Conservation (phyloP, 2,329 filamentous ascomycete genomes). For the Beauveria sp. region DNA sequence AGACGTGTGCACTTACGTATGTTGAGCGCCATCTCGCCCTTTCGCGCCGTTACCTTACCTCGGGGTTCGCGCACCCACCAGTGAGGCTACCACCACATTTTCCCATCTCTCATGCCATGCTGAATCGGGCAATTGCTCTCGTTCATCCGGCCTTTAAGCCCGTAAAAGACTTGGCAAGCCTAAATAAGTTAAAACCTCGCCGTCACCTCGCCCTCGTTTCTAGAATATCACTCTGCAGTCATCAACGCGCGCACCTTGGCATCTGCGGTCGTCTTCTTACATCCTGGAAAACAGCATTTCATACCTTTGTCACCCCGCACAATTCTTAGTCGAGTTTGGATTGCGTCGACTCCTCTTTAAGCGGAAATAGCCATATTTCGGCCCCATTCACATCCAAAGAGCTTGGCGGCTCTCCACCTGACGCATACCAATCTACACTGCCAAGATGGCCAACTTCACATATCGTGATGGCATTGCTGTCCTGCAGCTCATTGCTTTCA, state of each 20-base stretch:
- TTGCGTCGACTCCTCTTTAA: neutral
- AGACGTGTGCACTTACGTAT: conserved; percentile 2
- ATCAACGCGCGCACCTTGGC: neutral
- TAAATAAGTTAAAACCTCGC: neutral
- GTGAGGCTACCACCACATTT: neutral
- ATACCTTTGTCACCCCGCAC: neutral
- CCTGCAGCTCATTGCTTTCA: conserved; percentile 13
- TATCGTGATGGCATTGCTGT: conserved; percentile 15
- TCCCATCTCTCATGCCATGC: neutral
- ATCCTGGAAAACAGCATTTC: neutral
- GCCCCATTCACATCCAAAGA: neutral
- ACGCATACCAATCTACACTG: neutral
- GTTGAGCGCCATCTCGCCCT: neutral
- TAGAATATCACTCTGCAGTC: conserved; percentile 5
- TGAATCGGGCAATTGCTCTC: neutral
- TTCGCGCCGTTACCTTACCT: neutral
- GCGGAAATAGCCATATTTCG: neutral
- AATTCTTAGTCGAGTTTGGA: neutral
- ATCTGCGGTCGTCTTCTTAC: neutral
- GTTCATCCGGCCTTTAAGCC: neutral
- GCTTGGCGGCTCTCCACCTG: neutral
- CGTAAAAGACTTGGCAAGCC: neutral
- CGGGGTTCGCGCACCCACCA: neutral
- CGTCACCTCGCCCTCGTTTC: neutral
- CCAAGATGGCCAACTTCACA: conserved; percentile 11